phyloP scores from a whole-genome alignment of 2,329 filamentous ascomycete species.

The Phaeosphaeria sp. region DNA sequence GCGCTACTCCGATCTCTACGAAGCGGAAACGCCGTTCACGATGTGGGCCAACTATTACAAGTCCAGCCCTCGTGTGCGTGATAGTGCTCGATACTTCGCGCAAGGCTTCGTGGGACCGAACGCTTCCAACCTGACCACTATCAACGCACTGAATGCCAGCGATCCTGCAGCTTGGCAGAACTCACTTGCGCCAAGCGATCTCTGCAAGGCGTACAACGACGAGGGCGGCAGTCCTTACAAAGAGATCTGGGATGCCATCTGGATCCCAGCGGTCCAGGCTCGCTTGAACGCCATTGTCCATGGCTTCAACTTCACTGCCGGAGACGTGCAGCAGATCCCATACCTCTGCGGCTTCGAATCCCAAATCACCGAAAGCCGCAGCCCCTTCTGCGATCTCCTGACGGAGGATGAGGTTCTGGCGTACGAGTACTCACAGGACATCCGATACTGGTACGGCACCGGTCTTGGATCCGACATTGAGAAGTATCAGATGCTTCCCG shows the following conservation, averaged over 20 bases:
- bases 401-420: constrained; percentile 66
- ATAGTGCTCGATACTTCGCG: constrained; percentile 67
- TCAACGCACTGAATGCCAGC: constrained; percentile 65
- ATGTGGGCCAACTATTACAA: constrained; percentile 71
- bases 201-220: constrained; percentile 66
- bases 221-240: constrained; percentile 57
- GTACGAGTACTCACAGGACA: constrained; percentile 72
- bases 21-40: constrained; percentile 58
- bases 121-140: constrained; percentile 59
- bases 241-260: constrained; percentile 58
- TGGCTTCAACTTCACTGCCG: constrained; percentile 62
- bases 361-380: constrained; percentile 66
- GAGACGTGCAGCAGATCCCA: constrained; percentile 65
- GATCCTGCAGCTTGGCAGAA: constrained; percentile 65
- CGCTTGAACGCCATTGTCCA: constrained; percentile 62
- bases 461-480: constrained; percentile 64
- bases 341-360: constrained; percentile 76
- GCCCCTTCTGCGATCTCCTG: constrained; percentile 69
- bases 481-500: constrained; percentile 67
- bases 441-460: constrained; percentile 71
- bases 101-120: constrained; percentile 66
- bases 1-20: constrained; percentile 58
- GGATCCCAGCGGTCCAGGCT: constrained; percentile 60
- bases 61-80: constrained; percentile 61
- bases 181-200: constrained; percentile 67